Percentiles rank a stretch among this genome's conserved stretches.
Evolutionary conservation across 2,329 filamentous ascomycete species (phyloP).

Genomic region (Cladosporium cucumerinum): DNA sequence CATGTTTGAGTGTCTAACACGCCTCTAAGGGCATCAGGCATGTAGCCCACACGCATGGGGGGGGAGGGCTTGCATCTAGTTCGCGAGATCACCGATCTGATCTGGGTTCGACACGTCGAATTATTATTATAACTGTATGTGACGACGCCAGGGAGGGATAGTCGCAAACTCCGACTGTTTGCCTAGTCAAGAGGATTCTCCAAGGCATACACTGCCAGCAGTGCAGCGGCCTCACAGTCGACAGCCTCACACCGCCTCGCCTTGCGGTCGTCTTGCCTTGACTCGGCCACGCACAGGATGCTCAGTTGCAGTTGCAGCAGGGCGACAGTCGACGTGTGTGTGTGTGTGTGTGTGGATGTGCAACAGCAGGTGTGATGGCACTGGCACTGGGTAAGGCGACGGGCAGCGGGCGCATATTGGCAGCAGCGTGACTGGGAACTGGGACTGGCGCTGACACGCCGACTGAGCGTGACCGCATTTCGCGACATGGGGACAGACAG

Average conservation of each 20-base stretch:
- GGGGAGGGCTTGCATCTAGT: neutral
- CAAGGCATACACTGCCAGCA: neutral
- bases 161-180: neutral
- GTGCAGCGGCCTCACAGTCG: neutral
- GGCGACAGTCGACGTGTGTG: neutral
- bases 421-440: neutral
- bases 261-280: conserved; percentile 1
- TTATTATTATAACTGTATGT: neutral
- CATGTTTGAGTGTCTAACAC: neutral
- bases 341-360: conserved; percentile 4
- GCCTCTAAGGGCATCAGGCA: neutral
- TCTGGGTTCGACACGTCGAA: neutral
- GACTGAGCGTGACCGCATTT: neutral
- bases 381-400: neutral
- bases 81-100: neutral
- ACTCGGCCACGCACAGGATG: conserved; percentile 5
- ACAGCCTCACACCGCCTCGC: conserved; percentile 9
- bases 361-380: conserved; percentile 9
- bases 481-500: neutral
- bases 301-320: neutral
- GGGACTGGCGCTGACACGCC: neutral
- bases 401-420: neutral
- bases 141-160: neutral
- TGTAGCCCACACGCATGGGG: neutral
- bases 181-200: neutral